Percentiles rank a stretch among this genome's conserved stretches.
phyloP scores from a whole-genome alignment of 768 basidiomycete species.

The Tephrocybe rancida region DNA sequence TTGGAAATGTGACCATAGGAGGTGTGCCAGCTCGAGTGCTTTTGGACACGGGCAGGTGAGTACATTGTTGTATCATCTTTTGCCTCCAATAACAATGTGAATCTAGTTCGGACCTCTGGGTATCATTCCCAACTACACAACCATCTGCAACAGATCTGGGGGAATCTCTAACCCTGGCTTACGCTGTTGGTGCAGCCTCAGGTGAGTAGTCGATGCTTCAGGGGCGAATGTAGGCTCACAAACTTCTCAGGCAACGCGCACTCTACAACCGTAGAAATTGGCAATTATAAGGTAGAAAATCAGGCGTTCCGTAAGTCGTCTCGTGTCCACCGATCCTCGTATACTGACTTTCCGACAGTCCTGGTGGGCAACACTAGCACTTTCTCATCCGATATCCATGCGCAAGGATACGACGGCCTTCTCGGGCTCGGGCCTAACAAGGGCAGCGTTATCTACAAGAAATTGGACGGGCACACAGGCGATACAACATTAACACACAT shows the following conservation, averaged over 20 bases:
- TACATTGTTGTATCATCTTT: background rate
- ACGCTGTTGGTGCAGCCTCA: conserved; percentile 68
- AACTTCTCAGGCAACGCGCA: conserved; percentile 52
- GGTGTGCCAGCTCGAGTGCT: conserved; percentile 60
- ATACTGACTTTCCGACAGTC: conserved; percentile 39
- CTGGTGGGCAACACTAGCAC: conserved; percentile 62
- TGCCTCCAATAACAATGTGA: background rate
- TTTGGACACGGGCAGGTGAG: conserved; percentile 78
- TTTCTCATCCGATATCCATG: conserved; percentile 61
- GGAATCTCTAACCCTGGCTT: conserved; percentile 54
- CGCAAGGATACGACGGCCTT: conserved; percentile 70
- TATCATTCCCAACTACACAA: conserved; percentile 47
- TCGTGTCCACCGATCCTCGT: conserved; percentile 2
- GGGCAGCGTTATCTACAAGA: conserved; percentile 64
- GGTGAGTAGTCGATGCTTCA: conserved; percentile 37
- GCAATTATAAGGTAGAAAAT: conserved; percentile 55
- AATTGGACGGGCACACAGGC: conserved; percentile 48
- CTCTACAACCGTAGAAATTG: conserved; percentile 54
- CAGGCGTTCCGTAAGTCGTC: conserved; percentile 70
- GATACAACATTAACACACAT: conserved; percentile 66
- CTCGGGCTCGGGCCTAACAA: conserved; percentile 80
- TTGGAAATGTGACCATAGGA: conserved; percentile 69
- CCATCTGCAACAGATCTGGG: conserved; percentile 59
- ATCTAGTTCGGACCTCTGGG: conserved; percentile 77
- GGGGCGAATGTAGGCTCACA: background rate